Conservation (phyloP, 2,329 filamentous ascomycete species). For the Arthrobotrys pseudoclavata region DNA sequence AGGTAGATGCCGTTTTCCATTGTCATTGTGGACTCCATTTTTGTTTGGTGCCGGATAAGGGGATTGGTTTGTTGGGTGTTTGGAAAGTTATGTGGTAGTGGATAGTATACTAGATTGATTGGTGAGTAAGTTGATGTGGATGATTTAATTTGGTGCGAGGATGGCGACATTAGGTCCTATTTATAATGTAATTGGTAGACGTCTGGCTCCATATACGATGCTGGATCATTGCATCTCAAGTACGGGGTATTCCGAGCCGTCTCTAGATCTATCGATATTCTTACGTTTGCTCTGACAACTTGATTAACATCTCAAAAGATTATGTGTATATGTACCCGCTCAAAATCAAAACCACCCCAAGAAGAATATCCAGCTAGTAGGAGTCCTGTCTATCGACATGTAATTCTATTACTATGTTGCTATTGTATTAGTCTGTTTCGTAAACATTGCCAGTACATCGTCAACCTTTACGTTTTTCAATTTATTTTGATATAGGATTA, state of each 20-base stretch:
- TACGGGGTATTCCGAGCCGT: not conserved
- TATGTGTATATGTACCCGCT: not conserved
- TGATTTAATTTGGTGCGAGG: not conserved
- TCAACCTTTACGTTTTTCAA: not conserved
- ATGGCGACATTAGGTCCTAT: not conserved
- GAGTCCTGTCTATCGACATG: not conserved
- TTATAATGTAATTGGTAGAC: not conserved
- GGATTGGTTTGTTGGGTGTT: not conserved
- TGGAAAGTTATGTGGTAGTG: not conserved
- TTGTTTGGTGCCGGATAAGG: not conserved
- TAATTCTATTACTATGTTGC: not conserved
- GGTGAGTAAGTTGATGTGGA: not conserved
- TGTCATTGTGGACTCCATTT: conserved; percentile 4
- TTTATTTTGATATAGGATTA: not conserved
- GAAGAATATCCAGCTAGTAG: not conserved
- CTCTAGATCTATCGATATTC: not conserved
- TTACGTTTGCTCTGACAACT: not conserved
- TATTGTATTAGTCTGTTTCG: not conserved
- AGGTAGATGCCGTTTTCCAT: conserved; percentile 17
- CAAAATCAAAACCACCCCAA: no score
- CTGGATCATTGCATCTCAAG: not conserved
- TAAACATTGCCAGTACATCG: not conserved
- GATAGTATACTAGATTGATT: not conserved
- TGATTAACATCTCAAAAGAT: not conserved
- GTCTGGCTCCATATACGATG: not conserved